phyloP scores from a whole-genome alignment of 1,139 yeast genomes.

The Candida pseudoviswanathii region DNA sequence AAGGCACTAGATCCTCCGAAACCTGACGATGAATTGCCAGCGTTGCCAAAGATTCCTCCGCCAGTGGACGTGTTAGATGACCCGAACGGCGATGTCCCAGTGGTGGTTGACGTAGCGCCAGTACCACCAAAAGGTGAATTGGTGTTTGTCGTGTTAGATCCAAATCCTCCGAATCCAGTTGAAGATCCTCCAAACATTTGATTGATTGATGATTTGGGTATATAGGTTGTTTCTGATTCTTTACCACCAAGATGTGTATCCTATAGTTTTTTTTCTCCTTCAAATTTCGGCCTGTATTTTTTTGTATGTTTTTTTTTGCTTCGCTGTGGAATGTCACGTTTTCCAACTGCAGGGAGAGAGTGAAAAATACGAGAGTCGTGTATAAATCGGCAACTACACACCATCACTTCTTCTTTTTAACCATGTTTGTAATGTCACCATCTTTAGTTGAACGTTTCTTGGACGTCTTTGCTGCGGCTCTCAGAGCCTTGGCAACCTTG shows the following conservation, averaged over 20 bases:
- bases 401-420: conserved; percentile 15
- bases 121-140: conserved; percentile 34
- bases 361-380: not conserved
- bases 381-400: not conserved
- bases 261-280: not conserved
- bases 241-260: too few species aligned
- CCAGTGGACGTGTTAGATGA: conserved; percentile 18
- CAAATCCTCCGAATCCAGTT: conserved; percentile 69
- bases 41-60: conserved; percentile 17
- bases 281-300: too few species aligned
- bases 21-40: conserved; percentile 14
- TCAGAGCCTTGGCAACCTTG: conserved; percentile 23
- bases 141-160: conserved; percentile 32
- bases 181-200: conserved; percentile 49
- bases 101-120: conserved; percentile 17
- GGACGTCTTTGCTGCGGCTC: not conserved
- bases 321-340: not conserved
- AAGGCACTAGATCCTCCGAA: conserved; percentile 20
- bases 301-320: not conserved
- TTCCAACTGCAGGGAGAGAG: not conserved
- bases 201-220: conserved; percentile 6
- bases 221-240: too few species aligned
- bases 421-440: conserved; percentile 13
- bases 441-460: conserved; percentile 22
- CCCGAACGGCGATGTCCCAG: conserved; percentile 40